Conservation (phyloP, 2,329 filamentous ascomycete species). For the Trichothecium roseum region DNA sequence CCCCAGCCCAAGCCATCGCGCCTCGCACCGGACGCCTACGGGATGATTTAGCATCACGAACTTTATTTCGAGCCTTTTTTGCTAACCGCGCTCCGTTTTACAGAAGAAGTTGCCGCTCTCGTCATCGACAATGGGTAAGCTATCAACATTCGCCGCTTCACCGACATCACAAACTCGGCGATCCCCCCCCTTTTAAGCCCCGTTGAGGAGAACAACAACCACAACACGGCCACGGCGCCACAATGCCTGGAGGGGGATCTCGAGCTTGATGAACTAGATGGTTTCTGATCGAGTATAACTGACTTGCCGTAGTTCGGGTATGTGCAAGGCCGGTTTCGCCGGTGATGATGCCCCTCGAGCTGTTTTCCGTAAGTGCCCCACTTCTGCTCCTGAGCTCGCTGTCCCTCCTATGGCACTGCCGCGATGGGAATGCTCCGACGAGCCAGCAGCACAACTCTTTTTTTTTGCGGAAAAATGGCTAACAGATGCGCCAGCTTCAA, state of each 20-base stretch:
- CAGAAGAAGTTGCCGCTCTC: constrained; percentile 99
- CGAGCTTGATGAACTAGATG: neutral
- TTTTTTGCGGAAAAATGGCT: constrained; percentile 16
- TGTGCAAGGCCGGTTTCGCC: constrained; percentile 99
- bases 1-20: constrained; percentile 3
- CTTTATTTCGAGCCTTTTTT: constrained; percentile 10
- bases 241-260: neutral
- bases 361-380: constrained; percentile 87
- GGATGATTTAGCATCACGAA: constrained; percentile 6
- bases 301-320: constrained; percentile 74
- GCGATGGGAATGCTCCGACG: neutral
- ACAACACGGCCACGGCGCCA: neutral
- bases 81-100: constrained; percentile 35
- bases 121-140: constrained; percentile 99
- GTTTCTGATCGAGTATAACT: constrained; percentile 16
- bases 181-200: constrained; percentile 2
- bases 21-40: constrained; percentile 3
- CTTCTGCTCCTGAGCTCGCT: constrained; percentile 11
- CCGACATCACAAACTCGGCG: constrained; percentile 17
- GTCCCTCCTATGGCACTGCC: neutral
- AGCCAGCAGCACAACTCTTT: constrained; percentile 6
- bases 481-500: constrained; percentile 62
- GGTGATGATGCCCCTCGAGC: constrained; percentile 99
- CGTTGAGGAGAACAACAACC: neutral
- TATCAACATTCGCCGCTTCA: constrained; percentile 25